phyloP scores from a whole-genome alignment of 1,139 yeast species.

The Candida pseudoviswanathii region DNA sequence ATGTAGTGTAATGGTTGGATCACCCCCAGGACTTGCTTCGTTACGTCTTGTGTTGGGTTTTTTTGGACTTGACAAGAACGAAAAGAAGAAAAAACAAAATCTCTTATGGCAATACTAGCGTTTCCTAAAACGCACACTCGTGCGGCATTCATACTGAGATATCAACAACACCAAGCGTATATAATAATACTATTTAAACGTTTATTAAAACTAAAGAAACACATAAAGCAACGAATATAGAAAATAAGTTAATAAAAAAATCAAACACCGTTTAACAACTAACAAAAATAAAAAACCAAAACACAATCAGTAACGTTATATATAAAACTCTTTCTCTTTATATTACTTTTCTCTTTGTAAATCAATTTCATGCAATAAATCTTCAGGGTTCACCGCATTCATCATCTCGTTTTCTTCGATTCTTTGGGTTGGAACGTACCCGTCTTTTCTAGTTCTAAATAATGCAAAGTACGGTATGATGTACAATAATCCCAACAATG shows the following conservation, averaged over 20 bases:
- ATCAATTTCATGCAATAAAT: conserved; percentile 62
- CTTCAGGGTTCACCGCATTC: conserved; percentile 65
- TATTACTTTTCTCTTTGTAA: conserved; percentile 33
- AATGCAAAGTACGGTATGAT: conserved; percentile 54
- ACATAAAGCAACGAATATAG: not conserved
- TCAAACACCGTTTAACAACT: not conserved
- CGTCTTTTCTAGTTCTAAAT: conserved; percentile 45
- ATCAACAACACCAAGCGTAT: too few relatives aligned
- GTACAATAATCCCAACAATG: conserved; percentile 65
- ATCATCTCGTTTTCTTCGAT: conserved; percentile 71
- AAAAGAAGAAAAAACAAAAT: not conserved
- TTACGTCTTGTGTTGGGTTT: not conserved
- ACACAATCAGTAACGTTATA: not conserved
- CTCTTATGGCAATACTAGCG: not conserved
- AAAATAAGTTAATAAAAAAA: not conserved
- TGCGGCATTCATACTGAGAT: not conserved
- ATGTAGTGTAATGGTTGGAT: not conserved
- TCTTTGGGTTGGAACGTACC: conserved; percentile 30
- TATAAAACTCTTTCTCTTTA: not conserved
- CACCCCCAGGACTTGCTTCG: not conserved
- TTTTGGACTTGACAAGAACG: not conserved
- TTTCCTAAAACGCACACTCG: not conserved
- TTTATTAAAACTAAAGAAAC: not conserved
- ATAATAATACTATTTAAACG: too few relatives aligned
- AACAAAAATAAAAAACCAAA: not conserved